These are phyloP conservation scores for Solanum sejunctum DNA, from an alignment of 257 asterid genomes.

Conservation along the genomic window DNA sequence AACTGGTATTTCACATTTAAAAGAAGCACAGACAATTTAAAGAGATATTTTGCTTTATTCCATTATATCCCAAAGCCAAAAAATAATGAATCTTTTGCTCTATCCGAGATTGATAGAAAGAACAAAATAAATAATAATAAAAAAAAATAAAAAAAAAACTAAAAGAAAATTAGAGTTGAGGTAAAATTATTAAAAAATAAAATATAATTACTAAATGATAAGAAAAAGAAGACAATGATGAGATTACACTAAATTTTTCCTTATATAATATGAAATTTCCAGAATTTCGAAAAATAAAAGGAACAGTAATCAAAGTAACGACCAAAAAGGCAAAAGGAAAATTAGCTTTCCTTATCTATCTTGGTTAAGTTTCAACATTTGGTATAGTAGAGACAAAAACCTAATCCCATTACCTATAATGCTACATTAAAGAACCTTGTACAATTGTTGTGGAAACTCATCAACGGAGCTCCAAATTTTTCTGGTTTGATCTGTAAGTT, in stretches of 20 bases:
- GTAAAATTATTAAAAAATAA: too few species aligned
- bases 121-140: too few species aligned
- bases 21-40: too few species aligned
- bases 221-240: neutral
- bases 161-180: too few species aligned
- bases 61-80: too few species aligned
- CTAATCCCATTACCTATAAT: neutral
- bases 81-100: too few species aligned
- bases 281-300: neutral
- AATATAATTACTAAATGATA: neutral
- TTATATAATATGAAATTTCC: neutral
- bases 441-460: neutral
- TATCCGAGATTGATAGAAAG: too few species aligned
- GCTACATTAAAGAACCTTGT: neutral
- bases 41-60: too few species aligned
- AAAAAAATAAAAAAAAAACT: too few species aligned
- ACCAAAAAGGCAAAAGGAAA: neutral
- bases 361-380: neutral
- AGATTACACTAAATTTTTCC: neutral
- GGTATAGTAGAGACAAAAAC: neutral
- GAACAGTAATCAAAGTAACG: neutral
- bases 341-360: neutral
- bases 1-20: too few species aligned
- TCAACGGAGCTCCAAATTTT: neutral
- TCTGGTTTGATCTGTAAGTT: neutral